Conservation (phyloP, 1,139 yeast genomes). For the Debaryomycetaceae sp. region DNA sequence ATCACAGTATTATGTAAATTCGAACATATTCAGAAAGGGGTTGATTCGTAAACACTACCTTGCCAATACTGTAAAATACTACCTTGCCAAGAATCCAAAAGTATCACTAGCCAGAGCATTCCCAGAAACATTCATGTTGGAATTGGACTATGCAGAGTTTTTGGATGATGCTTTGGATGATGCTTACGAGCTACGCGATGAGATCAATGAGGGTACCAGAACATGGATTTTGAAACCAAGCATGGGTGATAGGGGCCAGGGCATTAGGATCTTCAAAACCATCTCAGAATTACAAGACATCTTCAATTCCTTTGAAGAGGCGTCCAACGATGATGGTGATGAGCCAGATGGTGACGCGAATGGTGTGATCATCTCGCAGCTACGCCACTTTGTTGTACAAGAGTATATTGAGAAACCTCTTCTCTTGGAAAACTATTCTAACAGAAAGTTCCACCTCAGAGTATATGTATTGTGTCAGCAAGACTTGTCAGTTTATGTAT, state of each 20-base stretch:
- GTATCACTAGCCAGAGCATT: conserved; percentile 58
- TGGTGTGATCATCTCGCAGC: conserved; percentile 77
- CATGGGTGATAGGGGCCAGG: conserved; percentile 97
- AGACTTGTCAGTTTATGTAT: conserved; percentile 72
- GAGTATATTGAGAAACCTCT: conserved; percentile 70
- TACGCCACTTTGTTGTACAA: conserved; percentile 88
- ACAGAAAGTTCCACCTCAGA: conserved; percentile 83
- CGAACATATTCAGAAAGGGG: conserved; percentile 84
- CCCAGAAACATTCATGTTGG: conserved; percentile 76
- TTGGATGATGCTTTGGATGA: conserved; percentile 92
- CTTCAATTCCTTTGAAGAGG: conserved; percentile 82
- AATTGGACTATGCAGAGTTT: conserved; percentile 95
- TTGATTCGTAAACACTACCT: conserved; percentile 86
- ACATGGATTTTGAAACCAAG: conserved; percentile 92
- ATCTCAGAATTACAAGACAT: conserved; percentile 76
- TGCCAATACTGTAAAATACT: conserved; percentile 74
- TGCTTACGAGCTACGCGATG: conserved; percentile 80
- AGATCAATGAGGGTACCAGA: conserved; percentile 58
- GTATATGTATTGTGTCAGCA: conserved; percentile 80
- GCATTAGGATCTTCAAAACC: conserved; percentile 77
- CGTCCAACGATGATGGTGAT: conserved; percentile 49
- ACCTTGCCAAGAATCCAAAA: conserved; percentile 67
- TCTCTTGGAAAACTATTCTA: conserved; percentile 54
- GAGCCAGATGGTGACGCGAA: conserved; percentile 33
- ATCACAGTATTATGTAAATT: conserved; percentile 59